Base-by-base conservation (phyloP, 768 basidiomycete species). In the Piloderma croceum region DNA sequence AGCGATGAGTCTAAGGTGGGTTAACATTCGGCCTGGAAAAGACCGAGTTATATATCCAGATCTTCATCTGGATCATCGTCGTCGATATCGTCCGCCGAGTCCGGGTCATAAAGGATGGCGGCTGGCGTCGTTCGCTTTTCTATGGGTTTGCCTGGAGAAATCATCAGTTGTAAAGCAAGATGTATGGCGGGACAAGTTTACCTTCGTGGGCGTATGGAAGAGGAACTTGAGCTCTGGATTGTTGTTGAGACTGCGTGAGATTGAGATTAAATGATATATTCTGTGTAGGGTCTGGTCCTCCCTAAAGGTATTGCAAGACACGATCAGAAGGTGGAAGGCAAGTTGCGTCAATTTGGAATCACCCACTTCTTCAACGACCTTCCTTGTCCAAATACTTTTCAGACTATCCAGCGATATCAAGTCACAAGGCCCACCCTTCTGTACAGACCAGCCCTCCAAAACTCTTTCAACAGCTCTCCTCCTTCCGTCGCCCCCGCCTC, bases 11-110 rank as follows among this genome's bases (percentile, higher is more conserved):
- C n/a, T n/a, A n/a, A n/a, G n/a, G n/a, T n/a, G n/a, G n/a, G n/a
- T n/a, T n/a, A n/a, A n/a, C n/a, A n/a, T n/a, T n/a, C n/a, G n/a
- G n/a, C n/a, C n/a, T n/a, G n/a, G n/a, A n/a, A n/a, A n/a, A n/a
- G n/a, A n/a, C n/a, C n/a, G n/a, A n/a, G n/a, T 46, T 60, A 91
- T 42, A 92, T 85, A 52, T 94, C 88, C 44, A 94, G 65, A 62
- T 94, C 91, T 56, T 94, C 92, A 50, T 96, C 92, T 17, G 92
- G 92, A 67, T 96, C 92, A 41, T 94, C 92, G 40, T 93, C 92
- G 55, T 96, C 92, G 37, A 93, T 76, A 49, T 96, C 92, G 54
- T 96, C 92, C 20, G 86, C 90, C 20, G 88, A 90, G 57, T 93
- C 92, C 7, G 92, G 90, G 50, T 92, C 89, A 48, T 94, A 96